Evolutionary conservation across 2,329 filamentous ascomycete species (phyloP).

Genomic region (Colletotrichum lini): DNA sequence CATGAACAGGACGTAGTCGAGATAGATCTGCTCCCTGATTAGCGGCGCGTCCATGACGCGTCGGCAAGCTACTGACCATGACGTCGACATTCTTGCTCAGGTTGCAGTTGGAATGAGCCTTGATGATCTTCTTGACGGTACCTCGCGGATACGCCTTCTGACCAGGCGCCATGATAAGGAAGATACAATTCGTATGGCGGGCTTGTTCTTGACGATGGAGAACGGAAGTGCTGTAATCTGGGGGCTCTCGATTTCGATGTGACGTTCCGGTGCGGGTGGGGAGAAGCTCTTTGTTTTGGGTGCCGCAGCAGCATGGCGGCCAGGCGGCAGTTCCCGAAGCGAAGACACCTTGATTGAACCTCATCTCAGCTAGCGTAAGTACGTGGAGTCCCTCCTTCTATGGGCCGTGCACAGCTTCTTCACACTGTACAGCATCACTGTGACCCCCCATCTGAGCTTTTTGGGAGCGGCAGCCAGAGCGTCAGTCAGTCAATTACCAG

Average conservation of each 20-base stretch:
- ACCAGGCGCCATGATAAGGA: slow-evolving; percentile 67
- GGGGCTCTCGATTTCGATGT: slow-evolving; percentile 10
- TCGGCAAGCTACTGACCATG: slow-evolving; percentile 68
- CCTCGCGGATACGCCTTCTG: slow-evolving; percentile 87
- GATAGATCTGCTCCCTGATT: slow-evolving; percentile 75
- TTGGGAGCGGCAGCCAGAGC: slow-evolving; percentile 27
- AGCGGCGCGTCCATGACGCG: slow-evolving; percentile 48
- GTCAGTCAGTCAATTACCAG: slow-evolving; percentile 6
- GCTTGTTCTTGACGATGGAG: slow-evolving; percentile 5
- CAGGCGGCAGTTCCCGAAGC: slow-evolving; percentile 35
- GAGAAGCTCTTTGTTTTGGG: slow-evolving; percentile 23
- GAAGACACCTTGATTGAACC: slow-evolving; percentile 29
- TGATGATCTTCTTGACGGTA: slow-evolving; percentile 90
- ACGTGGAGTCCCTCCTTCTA: not conserved
- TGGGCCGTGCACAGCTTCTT: slow-evolving; percentile 18
- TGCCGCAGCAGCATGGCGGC: not conserved
- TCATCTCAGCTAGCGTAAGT: not conserved
- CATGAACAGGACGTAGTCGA: slow-evolving; percentile 89
- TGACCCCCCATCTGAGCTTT: slow-evolving; percentile 42
- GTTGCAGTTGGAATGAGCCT: slow-evolving; percentile 85
- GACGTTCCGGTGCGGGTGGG: slow-evolving; percentile 26
- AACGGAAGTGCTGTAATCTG: not conserved
- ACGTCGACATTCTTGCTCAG: slow-evolving; percentile 90
- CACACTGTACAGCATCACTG: slow-evolving; percentile 22
- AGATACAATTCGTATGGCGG: not conserved